Evolutionary conservation across 2,329 filamentous ascomycete genomes (phyloP).

Genomic region (Coleophoma cylindrospora): DNA sequence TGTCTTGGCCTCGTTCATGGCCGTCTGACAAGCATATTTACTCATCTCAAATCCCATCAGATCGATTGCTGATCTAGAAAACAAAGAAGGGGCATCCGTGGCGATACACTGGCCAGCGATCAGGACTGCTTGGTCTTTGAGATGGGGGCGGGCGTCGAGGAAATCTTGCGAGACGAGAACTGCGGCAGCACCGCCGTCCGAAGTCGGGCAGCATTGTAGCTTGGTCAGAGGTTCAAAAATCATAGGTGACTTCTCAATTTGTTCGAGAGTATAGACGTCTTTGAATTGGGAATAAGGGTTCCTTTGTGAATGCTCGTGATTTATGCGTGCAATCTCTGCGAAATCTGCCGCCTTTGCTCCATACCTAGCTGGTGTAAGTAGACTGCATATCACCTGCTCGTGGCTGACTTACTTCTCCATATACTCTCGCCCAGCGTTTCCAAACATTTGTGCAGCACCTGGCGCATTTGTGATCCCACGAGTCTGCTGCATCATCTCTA

Average conservation of each 20-base stretch:
- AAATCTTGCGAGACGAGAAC: conserved; percentile 87
- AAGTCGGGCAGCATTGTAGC: conserved; percentile 97
- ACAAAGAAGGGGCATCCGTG: conserved; percentile 78
- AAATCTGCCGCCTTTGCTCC: conserved; percentile 83
- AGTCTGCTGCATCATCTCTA: conserved; percentile 77
- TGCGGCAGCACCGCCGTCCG: conserved; percentile 84
- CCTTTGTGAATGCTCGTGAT: conserved; percentile 84
- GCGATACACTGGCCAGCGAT: conserved; percentile 84
- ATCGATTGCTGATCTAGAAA: conserved; percentile 77
- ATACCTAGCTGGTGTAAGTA: conserved; percentile 45
- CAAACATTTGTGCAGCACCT: conserved; percentile 88
- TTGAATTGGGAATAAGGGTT: conserved; percentile 99
- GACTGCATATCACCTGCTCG: conserved; percentile 2
- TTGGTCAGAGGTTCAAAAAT: conserved; percentile 89
- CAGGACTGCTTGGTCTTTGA: conserved; percentile 76
- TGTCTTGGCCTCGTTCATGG: conserved; percentile 69
- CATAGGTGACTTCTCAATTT: conserved; percentile 70
- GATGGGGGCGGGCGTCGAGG: conserved; percentile 77
- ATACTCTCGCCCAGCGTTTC: conserved; percentile 89
- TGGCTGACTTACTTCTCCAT: conserved; percentile 70
- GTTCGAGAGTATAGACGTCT: conserved; percentile 81
- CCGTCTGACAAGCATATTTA: conserved; percentile 60
- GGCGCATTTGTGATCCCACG: conserved; percentile 78
- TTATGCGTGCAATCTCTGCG: conserved; percentile 88
- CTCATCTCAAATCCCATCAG: conserved; percentile 88